Conservation (phyloP, 257 asterid genomes). For the Solanum rostratum region DNA sequence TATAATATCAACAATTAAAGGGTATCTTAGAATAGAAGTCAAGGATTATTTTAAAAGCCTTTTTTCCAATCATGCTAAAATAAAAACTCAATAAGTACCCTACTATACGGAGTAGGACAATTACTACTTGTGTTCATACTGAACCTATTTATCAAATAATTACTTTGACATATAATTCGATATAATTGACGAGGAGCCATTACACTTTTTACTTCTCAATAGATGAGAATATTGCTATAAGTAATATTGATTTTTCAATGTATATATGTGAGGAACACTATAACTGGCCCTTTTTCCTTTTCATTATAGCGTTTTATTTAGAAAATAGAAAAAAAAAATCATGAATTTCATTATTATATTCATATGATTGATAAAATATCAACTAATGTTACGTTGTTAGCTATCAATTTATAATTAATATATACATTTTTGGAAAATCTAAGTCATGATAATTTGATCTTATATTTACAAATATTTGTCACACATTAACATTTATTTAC, state of each 20-base stretch:
- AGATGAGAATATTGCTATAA: background rate
- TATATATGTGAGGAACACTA: background rate
- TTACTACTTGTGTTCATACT: background rate
- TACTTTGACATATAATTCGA: background rate
- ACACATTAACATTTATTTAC: no score
- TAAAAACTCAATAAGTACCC: background rate
- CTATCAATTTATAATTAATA: background rate
- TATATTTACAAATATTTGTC: no score
- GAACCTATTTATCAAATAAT: no score
- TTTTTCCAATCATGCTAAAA: background rate
- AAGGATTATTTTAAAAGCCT: background rate
- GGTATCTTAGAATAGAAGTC: background rate
- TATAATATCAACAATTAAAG: background rate
- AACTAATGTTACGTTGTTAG: background rate
- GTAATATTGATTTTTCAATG: background rate
- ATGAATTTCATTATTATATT: no score
- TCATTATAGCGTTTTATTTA: background rate
- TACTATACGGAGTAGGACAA: background rate
- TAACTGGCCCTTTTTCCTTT: background rate
- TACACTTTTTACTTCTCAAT: background rate
- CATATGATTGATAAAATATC: background rate
- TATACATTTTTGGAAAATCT: no score
- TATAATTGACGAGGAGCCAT: background rate
- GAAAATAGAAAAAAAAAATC: background rate
- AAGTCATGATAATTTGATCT: no score